phyloP scores from a whole-genome alignment of 148 eudicot species.

The Amaranthus hypochondriacus region DNA sequence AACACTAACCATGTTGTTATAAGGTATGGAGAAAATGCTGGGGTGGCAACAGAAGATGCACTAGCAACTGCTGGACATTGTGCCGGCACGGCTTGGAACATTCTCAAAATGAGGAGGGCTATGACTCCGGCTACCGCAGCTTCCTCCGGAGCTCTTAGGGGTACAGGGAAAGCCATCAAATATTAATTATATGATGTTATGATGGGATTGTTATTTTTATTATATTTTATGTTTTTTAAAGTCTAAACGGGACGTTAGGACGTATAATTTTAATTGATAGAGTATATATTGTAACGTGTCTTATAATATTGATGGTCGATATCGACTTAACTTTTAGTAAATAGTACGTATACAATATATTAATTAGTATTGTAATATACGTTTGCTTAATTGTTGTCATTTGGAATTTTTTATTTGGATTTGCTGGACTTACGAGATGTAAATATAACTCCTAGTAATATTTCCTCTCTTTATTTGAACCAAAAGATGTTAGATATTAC shows the following conservation, averaged over 20 bases:
- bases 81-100: slow-evolving; percentile 83
- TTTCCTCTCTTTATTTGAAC: too few species aligned
- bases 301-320: too few species aligned
- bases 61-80: slow-evolving; percentile 82
- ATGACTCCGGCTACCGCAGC: slow-evolving; percentile 60
- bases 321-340: too few species aligned
- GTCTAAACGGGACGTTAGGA: background rate
- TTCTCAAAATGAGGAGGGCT: slow-evolving; percentile 71
- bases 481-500: too few species aligned
- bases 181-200: background rate
- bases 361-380: background rate
- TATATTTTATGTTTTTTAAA: too few species aligned
- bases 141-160: slow-evolving; percentile 38
- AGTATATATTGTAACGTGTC: too few species aligned
- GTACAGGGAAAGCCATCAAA: slow-evolving; percentile 22
- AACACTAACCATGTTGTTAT: too few species aligned
- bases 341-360: too few species aligned
- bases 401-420: background rate
- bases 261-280: background rate
- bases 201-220: background rate
- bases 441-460: too few species aligned
- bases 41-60: slow-evolving; percentile 73
- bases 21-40: slow-evolving; percentile 78
- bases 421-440: too few species aligned
- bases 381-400: slow-evolving; percentile 12